Percentiles rank a stretch among this genome's conserved stretches.
Evolutionary conservation across 1,284 basidiomycete species (phyloP).

Genomic region (Hymenochaete sp.): DNA sequence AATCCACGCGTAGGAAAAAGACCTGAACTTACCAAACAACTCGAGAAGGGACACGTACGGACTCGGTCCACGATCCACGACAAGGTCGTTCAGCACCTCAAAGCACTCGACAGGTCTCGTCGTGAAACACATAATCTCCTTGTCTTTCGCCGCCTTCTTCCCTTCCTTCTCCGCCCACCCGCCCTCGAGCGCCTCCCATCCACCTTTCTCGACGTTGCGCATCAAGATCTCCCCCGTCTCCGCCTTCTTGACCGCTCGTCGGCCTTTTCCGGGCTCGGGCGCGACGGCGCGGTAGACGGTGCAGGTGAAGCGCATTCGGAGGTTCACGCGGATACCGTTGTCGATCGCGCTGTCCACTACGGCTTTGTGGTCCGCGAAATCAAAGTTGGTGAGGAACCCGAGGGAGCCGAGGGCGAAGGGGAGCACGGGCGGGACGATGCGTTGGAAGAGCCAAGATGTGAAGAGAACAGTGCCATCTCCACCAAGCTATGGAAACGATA

Average conservation of each 20-base stretch:
- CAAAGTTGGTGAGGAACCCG: constrained; percentile 97
- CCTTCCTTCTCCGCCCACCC: constrained; percentile 38
- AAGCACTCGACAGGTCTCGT: constrained; percentile 95
- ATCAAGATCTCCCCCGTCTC: constrained; percentile 93
- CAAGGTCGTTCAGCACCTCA: constrained; percentile 96
- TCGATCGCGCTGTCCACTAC: constrained; percentile 90
- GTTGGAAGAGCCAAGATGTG: constrained; percentile 99
- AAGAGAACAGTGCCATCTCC: constrained; percentile 98
- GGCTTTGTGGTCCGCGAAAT: constrained; percentile 80
- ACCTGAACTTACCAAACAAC: constrained; percentile 71
- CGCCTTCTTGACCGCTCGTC: constrained; percentile 84
- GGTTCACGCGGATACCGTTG: constrained; percentile 91
- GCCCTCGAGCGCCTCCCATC: constrained; percentile 91
- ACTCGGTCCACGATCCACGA: constrained; percentile 96
- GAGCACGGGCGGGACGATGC: constrained; percentile 94
- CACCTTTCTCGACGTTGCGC: constrained; percentile 78
- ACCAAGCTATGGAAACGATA: constrained; percentile 56
- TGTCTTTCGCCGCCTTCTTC: constrained; percentile 60
- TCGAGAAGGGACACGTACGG: constrained; percentile 96
- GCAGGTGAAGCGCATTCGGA: constrained; percentile 98
- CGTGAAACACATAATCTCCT: constrained; percentile 96
- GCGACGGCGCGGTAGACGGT: constrained; percentile 90
- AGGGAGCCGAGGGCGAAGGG: constrained; percentile 98
- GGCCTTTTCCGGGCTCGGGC: constrained; percentile 55
- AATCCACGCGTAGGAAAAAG: constrained; percentile 1